Base-by-base conservation (phyloP, 2,329 filamentous ascomycete genomes). In the Pseudogymnoascus sp. region DNA sequence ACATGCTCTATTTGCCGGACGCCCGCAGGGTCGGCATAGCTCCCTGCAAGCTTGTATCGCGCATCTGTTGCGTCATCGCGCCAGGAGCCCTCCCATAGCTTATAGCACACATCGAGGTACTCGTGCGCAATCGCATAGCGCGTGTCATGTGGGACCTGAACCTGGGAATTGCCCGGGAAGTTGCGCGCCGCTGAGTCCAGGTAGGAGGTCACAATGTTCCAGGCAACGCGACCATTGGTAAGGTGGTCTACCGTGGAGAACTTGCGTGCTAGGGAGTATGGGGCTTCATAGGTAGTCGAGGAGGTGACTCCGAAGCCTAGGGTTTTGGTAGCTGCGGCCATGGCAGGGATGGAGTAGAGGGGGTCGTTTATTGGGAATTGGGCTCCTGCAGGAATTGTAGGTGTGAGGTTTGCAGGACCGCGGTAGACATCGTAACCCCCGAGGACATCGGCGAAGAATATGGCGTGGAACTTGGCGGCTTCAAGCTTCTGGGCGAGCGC, bases 361-460 rank as follows among this genome's bases (percentile, higher is more conserved):
- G 87, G 87, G 70, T 90, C 87, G 65, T 88, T 88, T 14, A 89
- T 84, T 0, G 87, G 87, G 81, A 85, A 89, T 72, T 90, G 87
- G 0, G 86, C 84, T 0, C 84, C 87, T 0, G 84, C 83, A 0
- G 79, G 72, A 60, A 88, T 81, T 0, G 86, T 84, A 0, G 86
- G 82, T 2, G 82, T 79, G 1, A 89, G 77, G 64, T 83, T 86
- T 3, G 77, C 74, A 1, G 83, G 83, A 0, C 84, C 82, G 64
- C 84, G 84, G 74, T 88, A 90, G 3, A 89, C 85, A 75, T 90
- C 87, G 69, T 89, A 89, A 4, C 84, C 84, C 2, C 84, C 85
- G 1, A 89, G 77, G 0, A 88, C 84, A 69, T 88, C 86, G 0
- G 86, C 86, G 61, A 88, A 85, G 72, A 88, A 88, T 37, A 88